Conservation (phyloP, 2,329 filamentous ascomycete species). For the Microsporum audouinii region DNA sequence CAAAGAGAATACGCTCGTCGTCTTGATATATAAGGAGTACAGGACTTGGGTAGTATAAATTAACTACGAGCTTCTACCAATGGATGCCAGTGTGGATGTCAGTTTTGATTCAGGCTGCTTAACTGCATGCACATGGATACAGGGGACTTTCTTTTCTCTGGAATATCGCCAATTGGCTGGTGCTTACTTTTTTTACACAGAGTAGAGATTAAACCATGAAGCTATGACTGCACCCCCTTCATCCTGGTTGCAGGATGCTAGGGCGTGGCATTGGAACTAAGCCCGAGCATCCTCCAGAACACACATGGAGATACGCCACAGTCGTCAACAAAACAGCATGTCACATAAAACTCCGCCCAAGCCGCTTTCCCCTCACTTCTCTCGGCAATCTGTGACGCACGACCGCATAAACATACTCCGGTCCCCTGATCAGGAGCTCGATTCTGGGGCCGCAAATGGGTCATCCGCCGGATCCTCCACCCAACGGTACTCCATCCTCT, state of each 20-base stretch:
- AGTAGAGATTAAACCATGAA: not conserved
- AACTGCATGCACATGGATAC: not conserved
- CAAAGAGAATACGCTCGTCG: not conserved
- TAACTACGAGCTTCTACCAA: not conserved
- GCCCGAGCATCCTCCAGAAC: not conserved
- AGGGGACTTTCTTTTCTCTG: not conserved
- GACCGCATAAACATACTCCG: not conserved
- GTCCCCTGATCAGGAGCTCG: not conserved
- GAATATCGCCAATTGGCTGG: not conserved
- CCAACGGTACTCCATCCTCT: slow-evolving; percentile 48
- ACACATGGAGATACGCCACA: not conserved
- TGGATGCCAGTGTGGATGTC: not conserved
- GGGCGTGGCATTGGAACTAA: not conserved
- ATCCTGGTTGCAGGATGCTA: not conserved
- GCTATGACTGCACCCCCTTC: not conserved
- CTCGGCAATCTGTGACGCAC: not conserved
- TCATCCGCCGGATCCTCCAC: slow-evolving; percentile 42
- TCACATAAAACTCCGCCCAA: not conserved
- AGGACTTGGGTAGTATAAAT: not conserved
- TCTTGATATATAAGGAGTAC: not conserved
- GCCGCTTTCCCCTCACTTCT: not conserved
- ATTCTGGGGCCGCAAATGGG: slow-evolving; percentile 38
- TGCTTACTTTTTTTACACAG: not conserved
- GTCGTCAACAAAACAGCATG: not conserved
- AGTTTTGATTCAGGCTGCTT: not conserved